Conservation (phyloP, 176 grass and related monocot species). For the Echinochloa phyllopogon region DNA sequence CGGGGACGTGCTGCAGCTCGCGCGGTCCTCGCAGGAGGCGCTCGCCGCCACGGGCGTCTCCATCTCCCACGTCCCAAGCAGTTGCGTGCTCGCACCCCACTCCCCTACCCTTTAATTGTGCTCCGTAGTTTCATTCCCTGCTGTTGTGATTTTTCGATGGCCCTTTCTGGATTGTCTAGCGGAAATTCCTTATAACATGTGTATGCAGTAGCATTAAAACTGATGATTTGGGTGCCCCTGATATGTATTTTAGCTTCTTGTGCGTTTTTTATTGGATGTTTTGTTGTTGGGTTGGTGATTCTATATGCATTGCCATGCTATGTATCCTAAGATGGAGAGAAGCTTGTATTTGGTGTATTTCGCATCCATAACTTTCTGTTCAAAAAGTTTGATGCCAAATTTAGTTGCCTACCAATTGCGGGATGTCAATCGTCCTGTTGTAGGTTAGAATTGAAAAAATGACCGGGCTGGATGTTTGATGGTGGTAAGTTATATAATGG, state of each 20-base stretch:
- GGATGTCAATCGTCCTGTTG: background rate
- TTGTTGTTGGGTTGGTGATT: background rate
- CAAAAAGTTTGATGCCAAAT: background rate
- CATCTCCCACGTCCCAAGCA: conserved; percentile 77
- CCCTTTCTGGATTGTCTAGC: background rate
- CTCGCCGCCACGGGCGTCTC: conserved; percentile 74
- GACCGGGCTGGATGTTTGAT: background rate
- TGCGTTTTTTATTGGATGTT: conserved; percentile 15
- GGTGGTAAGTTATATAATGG: background rate
- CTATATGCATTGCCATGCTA: background rate
- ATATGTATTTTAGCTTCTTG: background rate
- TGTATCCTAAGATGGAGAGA: background rate
- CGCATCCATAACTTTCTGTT: background rate
- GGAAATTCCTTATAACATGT: background rate
- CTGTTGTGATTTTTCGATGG: background rate
- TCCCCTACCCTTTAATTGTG: background rate
- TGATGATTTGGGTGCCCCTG: background rate
- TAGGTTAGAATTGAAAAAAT: background rate
- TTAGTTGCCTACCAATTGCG: background rate
- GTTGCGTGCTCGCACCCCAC: conserved; percentile 50
- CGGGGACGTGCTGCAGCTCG: conserved; percentile 70
- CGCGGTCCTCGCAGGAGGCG: conserved; percentile 66
- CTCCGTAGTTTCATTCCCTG: background rate
- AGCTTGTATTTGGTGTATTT: background rate
- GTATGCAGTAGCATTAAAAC: background rate